Conservation (phyloP, 371 early-diverging fungal species). For the Mucor mucedo region DNA sequence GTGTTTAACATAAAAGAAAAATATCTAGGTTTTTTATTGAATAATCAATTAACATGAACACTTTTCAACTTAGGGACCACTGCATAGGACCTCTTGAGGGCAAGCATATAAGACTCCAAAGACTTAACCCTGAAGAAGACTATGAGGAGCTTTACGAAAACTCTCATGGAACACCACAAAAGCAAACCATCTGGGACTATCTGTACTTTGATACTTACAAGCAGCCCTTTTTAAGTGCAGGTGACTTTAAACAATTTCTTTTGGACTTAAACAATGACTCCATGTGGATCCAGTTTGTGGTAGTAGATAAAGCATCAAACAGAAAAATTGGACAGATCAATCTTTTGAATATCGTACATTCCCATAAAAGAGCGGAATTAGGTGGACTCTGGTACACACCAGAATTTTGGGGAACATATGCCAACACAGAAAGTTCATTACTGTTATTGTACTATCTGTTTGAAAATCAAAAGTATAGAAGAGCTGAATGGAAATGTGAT, state of each 20-base stretch:
- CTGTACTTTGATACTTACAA: neutral
- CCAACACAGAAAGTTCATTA: neutral
- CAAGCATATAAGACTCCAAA: constrained; percentile 11
- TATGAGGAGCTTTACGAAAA: constrained; percentile 6
- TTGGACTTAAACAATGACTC: neutral
- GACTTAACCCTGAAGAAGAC: constrained; percentile 13
- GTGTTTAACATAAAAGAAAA: too few relatives aligned
- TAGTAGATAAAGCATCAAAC: neutral
- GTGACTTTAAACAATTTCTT: neutral
- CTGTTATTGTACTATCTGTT: neutral
- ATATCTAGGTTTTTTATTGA: too few relatives aligned
- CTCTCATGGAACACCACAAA: constrained; percentile 12
- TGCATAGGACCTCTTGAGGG: constrained; percentile 8
- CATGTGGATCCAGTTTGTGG: neutral
- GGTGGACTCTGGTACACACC: neutral
- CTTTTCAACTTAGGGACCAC: neutral
- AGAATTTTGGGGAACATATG: neutral
- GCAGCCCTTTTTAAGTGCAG: neutral
- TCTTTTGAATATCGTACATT: neutral
- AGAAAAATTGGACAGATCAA: neutral
- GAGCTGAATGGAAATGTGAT: neutral
- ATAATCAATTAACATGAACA: too few relatives aligned
- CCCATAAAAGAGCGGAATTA: neutral
- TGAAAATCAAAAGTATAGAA: neutral
- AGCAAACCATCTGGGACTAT: constrained; percentile 7